These are phyloP conservation scores for Fraxinus sp. DNA, from an alignment of 305 asterid species.

Conservation along the genomic window DNA sequence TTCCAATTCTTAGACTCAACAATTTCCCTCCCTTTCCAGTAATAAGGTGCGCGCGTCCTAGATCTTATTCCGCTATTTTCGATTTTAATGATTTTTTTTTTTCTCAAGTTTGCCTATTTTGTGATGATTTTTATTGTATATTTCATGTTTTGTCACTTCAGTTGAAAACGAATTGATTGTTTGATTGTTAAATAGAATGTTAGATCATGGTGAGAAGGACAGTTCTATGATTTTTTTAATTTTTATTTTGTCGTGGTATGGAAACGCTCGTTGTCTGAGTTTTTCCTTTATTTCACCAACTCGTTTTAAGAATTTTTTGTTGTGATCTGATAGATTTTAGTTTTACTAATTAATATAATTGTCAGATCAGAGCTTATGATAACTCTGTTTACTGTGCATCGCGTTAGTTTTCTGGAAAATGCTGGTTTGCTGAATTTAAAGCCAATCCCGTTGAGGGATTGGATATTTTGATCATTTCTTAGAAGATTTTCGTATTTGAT, in stretches of 20 bases:
- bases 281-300: background rate
- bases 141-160: background rate
- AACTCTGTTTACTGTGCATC: slow-evolving; percentile 5
- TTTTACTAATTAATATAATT: slow-evolving; percentile 16
- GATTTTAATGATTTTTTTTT: background rate
- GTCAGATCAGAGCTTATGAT: slow-evolving; percentile 21
- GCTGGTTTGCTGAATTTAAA: slow-evolving; percentile 25
- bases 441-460: slow-evolving; percentile 3
- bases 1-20: slow-evolving; percentile 34
- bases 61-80: slow-evolving; percentile 18
- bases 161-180: background rate
- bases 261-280: slow-evolving; percentile 8
- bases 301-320: background rate
- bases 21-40: slow-evolving; percentile 31
- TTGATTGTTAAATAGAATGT: background rate
- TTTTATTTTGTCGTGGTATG: background rate
- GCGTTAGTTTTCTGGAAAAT: background rate
- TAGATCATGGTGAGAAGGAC: background rate
- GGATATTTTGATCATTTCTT: slow-evolving; percentile 20
- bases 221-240: background rate
- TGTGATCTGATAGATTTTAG: slow-evolving; percentile 21
- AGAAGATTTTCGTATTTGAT: background rate
- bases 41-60: slow-evolving; percentile 29
- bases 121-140: background rate
- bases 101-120: background rate